Evolutionary conservation across 2,329 filamentous ascomycete species (phyloP).

Genomic region (Phialophora chinensis): DNA sequence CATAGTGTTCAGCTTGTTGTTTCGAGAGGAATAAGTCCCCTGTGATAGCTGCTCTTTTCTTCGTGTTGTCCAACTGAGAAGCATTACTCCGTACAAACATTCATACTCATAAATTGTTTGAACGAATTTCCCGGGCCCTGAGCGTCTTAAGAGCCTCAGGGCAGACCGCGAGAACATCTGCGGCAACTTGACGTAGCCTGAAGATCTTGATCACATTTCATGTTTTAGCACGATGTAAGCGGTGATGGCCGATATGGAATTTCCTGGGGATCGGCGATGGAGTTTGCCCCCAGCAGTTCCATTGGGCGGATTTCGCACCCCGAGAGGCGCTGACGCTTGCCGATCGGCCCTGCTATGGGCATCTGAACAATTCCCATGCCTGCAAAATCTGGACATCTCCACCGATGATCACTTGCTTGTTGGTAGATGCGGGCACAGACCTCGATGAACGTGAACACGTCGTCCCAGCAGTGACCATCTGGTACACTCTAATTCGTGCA

Average conservation of each 20-base stretch:
- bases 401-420: neutral
- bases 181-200: conserved; percentile 7
- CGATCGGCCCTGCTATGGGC: neutral
- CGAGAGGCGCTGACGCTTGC: neutral
- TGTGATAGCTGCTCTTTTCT: neutral
- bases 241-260: neutral
- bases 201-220: neutral
- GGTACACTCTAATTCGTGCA: neutral
- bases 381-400: neutral
- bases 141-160: neutral
- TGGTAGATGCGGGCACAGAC: conserved; percentile 8
- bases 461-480: neutral
- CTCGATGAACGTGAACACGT: neutral
- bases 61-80: neutral
- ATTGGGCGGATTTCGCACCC: neutral
- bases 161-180: no score
- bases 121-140: neutral
- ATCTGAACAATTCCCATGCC: neutral
- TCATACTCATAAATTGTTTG: neutral
- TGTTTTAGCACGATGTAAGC: neutral
- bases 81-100: neutral
- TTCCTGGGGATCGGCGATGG: conserved; percentile 1
- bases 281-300: neutral
- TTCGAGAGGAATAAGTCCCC: neutral
- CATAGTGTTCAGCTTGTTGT: neutral